Evolutionary conservation across 2,329 filamentous ascomycete genomes (phyloP).

Genomic region (Arthrocladium fulminans): DNA sequence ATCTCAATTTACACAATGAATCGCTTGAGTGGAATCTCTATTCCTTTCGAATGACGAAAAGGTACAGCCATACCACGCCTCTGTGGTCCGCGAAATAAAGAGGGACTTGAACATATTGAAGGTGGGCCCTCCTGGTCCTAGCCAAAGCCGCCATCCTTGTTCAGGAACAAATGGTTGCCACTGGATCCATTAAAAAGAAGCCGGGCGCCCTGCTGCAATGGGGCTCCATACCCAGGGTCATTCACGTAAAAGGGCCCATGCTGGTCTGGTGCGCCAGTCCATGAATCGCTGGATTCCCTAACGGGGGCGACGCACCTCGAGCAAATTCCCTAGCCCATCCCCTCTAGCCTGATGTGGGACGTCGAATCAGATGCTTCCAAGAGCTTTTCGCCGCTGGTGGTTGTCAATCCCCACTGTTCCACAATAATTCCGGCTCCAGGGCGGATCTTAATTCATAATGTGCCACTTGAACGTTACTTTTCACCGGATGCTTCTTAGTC

Average conservation of each 20-base stretch:
- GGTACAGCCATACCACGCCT: too few species aligned
- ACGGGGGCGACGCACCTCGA: not conserved
- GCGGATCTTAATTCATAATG: not conserved
- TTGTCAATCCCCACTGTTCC: not conserved
- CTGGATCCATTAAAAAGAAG: too few species aligned
- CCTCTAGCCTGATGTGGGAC: not conserved
- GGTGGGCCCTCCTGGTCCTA: too few species aligned
- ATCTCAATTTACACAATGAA: too few species aligned
- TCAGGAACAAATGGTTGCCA: not conserved
- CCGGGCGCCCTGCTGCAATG: too few species aligned
- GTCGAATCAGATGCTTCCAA: not conserved
- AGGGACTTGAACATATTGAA: too few species aligned
- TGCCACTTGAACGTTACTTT: constrained; percentile 3
- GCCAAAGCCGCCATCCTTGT: too few species aligned
- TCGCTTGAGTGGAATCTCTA: too few species aligned
- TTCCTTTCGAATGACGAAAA: too few species aligned
- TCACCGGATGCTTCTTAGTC: not conserved
- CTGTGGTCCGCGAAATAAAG: too few species aligned
- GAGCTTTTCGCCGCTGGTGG: not conserved
- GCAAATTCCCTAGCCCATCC: not conserved
- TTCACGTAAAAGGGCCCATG: too few species aligned
- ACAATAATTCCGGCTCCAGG: not conserved
- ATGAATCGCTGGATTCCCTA: not conserved
- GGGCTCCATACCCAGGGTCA: too few species aligned
- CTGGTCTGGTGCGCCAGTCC: not conserved